phyloP scores from a whole-genome alignment of 495 filamentous ascomycete species.

The Aspergillus haitiensis region DNA sequence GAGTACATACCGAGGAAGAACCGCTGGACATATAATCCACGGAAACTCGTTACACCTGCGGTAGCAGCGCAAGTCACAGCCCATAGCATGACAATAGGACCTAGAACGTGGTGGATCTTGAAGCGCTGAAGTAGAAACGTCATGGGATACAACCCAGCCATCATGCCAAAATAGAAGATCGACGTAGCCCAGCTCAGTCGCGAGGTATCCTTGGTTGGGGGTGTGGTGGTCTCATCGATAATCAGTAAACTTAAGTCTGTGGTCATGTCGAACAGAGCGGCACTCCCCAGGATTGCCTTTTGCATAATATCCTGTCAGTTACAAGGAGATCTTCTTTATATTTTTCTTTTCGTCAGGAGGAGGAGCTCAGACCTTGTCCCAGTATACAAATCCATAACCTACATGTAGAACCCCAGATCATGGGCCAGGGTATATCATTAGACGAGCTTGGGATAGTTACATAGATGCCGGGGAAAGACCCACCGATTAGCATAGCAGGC shows the following conservation, averaged over 20 bases:
- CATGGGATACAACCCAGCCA: slow-evolving; percentile 71
- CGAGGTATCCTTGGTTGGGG: slow-evolving; percentile 57
- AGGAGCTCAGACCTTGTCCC: slow-evolving; percentile 60
- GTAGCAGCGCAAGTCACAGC: slow-evolving; percentile 66
- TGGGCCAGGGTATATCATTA: too few relatives aligned
- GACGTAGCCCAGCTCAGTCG: slow-evolving; percentile 74
- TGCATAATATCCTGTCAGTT: slow-evolving; percentile 3
- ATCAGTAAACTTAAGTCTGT: slow-evolving; percentile 59
- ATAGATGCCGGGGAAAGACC: not conserved
- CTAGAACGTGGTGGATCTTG: slow-evolving; percentile 60
- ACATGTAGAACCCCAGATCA: not conserved
- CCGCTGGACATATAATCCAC: slow-evolving; percentile 65
- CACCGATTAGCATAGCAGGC: slow-evolving; percentile 68
- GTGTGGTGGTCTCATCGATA: slow-evolving; percentile 51
- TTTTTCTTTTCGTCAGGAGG: not conserved
- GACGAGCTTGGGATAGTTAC: too few relatives aligned
- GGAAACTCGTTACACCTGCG: slow-evolving; percentile 62
- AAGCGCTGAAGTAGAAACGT: slow-evolving; percentile 67
- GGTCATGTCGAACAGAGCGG: slow-evolving; percentile 74
- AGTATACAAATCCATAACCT: slow-evolving; percentile 73
- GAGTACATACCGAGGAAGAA: slow-evolving; percentile 60
- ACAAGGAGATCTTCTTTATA: not conserved
- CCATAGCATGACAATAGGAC: slow-evolving; percentile 65
- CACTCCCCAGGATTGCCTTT: slow-evolving; percentile 70
- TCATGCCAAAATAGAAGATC: slow-evolving; percentile 78